A percentile compares a stretch with the other conserved stretches of the same genome.
These are phyloP conservation scores for Phanerodontia chrysosporium DNA, from an alignment of 768 basidiomycete species.

Conservation along the genomic window DNA sequence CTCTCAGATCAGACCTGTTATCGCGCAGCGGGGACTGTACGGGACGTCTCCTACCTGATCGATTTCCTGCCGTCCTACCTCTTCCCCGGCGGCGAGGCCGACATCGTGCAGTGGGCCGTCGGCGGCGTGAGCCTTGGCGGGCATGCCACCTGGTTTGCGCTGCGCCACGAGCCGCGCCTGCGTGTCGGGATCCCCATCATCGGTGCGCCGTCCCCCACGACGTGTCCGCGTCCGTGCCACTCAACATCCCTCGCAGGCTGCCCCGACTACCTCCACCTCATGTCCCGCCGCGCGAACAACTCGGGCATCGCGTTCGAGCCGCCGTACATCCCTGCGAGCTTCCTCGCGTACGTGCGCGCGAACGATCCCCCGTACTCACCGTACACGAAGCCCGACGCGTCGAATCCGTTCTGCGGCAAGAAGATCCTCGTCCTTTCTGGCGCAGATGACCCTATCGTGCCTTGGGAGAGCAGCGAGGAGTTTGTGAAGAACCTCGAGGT, in stretches of 20 bases:
- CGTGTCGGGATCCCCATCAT: constrained; percentile 42
- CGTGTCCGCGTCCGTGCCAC: background rate
- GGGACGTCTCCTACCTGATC: constrained; percentile 76
- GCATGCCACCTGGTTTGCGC: constrained; percentile 74
- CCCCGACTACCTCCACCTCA: constrained; percentile 59
- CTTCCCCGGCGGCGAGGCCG: constrained; percentile 61
- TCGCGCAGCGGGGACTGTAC: constrained; percentile 53
- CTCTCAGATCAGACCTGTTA: background rate
- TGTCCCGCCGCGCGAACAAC: constrained; percentile 49
- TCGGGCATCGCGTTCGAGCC: constrained; percentile 40
- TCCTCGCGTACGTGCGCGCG: constrained; percentile 42
- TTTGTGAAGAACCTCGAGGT: constrained; percentile 57
- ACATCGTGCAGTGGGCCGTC: constrained; percentile 63
- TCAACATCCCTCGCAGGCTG: constrained; percentile 33
- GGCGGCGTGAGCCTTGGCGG: constrained; percentile 82
- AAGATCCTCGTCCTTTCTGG: constrained; percentile 73
- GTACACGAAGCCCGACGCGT: constrained; percentile 31
- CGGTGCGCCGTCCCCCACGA: constrained; percentile 21
- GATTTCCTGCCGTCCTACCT: constrained; percentile 74
- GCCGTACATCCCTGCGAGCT: constrained; percentile 54
- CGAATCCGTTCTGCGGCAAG: constrained; percentile 67
- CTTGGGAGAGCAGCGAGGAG: constrained; percentile 47
- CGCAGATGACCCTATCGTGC: constrained; percentile 64
- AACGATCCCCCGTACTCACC: constrained; percentile 43
- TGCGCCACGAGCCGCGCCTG: constrained; percentile 29